Percentiles rank a stretch among this genome's conserved stretches.
Evolutionary conservation across 192 early-diverging fungal genomes (phyloP).

Genomic region (Backusella macrospora): DNA sequence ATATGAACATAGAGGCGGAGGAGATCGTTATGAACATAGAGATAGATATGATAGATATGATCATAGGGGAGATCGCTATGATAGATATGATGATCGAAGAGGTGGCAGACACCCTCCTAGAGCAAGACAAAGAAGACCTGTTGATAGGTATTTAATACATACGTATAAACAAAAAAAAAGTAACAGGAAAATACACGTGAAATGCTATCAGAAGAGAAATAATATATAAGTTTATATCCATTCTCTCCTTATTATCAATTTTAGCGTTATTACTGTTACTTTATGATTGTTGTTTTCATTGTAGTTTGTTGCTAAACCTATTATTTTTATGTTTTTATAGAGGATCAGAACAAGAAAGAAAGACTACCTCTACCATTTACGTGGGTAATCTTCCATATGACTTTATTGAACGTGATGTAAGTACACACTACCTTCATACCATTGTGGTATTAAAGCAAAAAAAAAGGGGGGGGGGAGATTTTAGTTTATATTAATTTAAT

Average conservation of each 20-base stretch:
- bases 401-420: slow-evolving; percentile 70
- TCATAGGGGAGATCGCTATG: slow-evolving; percentile 44
- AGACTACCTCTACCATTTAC: slow-evolving; percentile 62
- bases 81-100: slow-evolving; percentile 42
- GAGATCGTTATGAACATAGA: slow-evolving; percentile 42
- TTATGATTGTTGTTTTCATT: not conserved
- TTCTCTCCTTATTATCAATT: not conserved
- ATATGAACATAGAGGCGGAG: slow-evolving; percentile 9
- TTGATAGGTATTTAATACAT: slow-evolving; percentile 43
- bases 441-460: too few relatives aligned
- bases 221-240: not conserved
- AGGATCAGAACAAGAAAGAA: slow-evolving; percentile 68
- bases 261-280: not conserved
- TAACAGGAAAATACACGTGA: not conserved
- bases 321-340: slow-evolving; percentile 33
- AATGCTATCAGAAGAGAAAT: not conserved
- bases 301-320: not conserved
- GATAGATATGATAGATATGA: slow-evolving; percentile 45
- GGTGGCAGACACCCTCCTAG: slow-evolving; percentile 50
- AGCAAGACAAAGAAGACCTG: slow-evolving; percentile 47
- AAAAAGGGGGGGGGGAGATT: not conserved
- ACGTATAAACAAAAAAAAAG: slow-evolving; percentile 16
- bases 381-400: slow-evolving; percentile 80
- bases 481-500: not conserved
- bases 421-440: too few relatives aligned